Percentiles rank a stretch among this genome's conserved stretches.
phyloP scores from a whole-genome alignment of 192 early-diverging fungal species.

The Podila minutissima region DNA sequence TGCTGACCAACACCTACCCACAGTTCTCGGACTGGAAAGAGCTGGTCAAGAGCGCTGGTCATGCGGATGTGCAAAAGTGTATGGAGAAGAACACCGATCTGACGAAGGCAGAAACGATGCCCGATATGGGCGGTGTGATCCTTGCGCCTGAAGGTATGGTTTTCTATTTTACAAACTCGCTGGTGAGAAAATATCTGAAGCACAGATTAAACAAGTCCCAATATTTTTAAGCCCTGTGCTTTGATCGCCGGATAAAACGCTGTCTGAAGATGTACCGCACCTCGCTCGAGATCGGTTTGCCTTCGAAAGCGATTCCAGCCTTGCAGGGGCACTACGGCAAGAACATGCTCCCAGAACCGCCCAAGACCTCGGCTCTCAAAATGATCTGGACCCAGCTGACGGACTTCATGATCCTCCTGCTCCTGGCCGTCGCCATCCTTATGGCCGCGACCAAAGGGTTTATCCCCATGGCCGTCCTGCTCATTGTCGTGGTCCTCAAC shows the following conservation, averaged over 20 bases:
- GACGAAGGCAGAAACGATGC: slow-evolving; percentile 59
- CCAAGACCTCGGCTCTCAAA: slow-evolving; percentile 66
- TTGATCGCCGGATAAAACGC: slow-evolving; percentile 91
- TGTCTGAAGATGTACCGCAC: slow-evolving; percentile 88
- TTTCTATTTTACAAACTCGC: neutral
- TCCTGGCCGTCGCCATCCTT: slow-evolving; percentile 82
- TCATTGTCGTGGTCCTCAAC: slow-evolving; percentile 86
- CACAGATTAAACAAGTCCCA: neutral
- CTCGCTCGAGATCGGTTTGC: slow-evolving; percentile 72
- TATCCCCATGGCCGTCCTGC: slow-evolving; percentile 69
- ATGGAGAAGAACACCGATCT: slow-evolving; percentile 69
- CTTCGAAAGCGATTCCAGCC: slow-evolving; percentile 61
- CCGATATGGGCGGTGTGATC: slow-evolving; percentile 53
- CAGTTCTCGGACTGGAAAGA: slow-evolving; percentile 93
- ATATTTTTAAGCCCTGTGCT: slow-evolving; percentile 75
- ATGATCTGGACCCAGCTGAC: slow-evolving; percentile 91
- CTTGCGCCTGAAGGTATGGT: slow-evolving; percentile 68
- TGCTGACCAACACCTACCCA: slow-evolving; percentile 79
- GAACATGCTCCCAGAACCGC: slow-evolving; percentile 86
- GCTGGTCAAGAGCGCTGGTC: slow-evolving; percentile 83
- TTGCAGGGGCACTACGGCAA: slow-evolving; percentile 83
- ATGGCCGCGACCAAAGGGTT: slow-evolving; percentile 89
- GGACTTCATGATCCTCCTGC: slow-evolving; percentile 95
- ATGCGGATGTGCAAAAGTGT: slow-evolving; percentile 75
- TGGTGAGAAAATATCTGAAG: neutral